phyloP scores from a whole-genome alignment of 2,329 filamentous ascomycete genomes.

The Tolypocladium paradoxum region DNA sequence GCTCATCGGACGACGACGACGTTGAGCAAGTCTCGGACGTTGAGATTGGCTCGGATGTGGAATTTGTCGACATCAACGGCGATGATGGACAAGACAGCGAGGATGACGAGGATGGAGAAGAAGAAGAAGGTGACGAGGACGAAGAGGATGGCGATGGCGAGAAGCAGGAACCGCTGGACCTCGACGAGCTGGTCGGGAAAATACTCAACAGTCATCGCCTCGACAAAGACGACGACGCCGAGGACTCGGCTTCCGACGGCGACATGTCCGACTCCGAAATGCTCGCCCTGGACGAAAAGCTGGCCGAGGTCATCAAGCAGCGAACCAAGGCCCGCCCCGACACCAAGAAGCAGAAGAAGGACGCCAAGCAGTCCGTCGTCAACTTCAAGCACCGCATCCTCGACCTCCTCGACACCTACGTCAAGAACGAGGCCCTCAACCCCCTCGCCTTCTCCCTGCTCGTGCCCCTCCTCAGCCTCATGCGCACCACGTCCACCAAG shows the following conservation, averaged over 20 bases:
- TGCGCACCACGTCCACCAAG: slow-evolving; percentile 67
- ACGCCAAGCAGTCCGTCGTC: slow-evolving; percentile 78
- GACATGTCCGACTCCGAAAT: slow-evolving; percentile 97
- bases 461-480: slow-evolving; percentile 64
- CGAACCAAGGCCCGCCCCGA: slow-evolving; percentile 50
- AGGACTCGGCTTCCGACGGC: slow-evolving; percentile 50
- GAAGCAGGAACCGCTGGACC: slow-evolving; percentile 31
- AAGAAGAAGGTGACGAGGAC: slow-evolving; percentile 27
- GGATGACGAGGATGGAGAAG: slow-evolving; percentile 30
- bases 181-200: slow-evolving; percentile 67
- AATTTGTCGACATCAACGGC: slow-evolving; percentile 34
- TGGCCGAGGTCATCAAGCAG: slow-evolving; percentile 77
- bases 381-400: slow-evolving; percentile 93
- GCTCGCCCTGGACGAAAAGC: slow-evolving; percentile 75
- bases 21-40: slow-evolving; percentile 32
- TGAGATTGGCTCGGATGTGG: slow-evolving; percentile 37
- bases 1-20: slow-evolving; percentile 29
- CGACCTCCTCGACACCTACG: slow-evolving; percentile 75
- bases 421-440: slow-evolving; percentile 65
- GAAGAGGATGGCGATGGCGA: slow-evolving; percentile 30
- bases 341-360: slow-evolving; percentile 75
- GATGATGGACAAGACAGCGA: slow-evolving; percentile 30
- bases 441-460: slow-evolving; percentile 58
- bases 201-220: slow-evolving; percentile 63
- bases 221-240: slow-evolving; percentile 46